These are phyloP conservation scores for Cutaneotrichosporon cyanovorans DNA, from an alignment of 1,284 basidiomycete genomes.

Conservation along the genomic window DNA sequence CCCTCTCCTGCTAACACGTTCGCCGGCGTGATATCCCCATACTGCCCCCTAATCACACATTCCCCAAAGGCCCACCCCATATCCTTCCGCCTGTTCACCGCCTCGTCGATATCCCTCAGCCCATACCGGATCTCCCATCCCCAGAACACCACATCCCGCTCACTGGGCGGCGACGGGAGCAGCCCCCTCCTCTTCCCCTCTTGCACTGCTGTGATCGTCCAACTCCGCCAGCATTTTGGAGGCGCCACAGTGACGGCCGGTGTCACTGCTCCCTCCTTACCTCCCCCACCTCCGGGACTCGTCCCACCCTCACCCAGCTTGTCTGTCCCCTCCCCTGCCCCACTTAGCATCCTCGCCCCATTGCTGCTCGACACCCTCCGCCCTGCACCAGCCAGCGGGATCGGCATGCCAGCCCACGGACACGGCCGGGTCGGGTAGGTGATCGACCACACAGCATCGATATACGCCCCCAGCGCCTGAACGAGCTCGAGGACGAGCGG, in stretches of 20 bases:
- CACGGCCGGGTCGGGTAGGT: conserved; percentile 17
- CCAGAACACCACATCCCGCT: conserved; percentile 30
- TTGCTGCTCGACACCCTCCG: neutral
- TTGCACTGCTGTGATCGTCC: conserved; percentile 35
- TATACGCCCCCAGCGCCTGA: conserved; percentile 35
- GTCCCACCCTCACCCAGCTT: too few relatives aligned
- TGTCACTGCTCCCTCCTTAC: too few relatives aligned
- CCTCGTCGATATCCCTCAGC: conserved; percentile 36
- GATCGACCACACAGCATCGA: conserved; percentile 36
- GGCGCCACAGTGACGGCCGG: neutral
- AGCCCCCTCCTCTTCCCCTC: conserved; percentile 27
- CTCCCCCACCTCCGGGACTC: too few relatives aligned
- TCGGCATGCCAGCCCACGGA: conserved; percentile 15
- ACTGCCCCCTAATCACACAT: conserved; percentile 25
- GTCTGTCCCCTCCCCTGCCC: too few relatives aligned
- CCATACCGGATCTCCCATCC: conserved; percentile 31
- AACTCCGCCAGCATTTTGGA: conserved; percentile 24
- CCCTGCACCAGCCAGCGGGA: neutral
- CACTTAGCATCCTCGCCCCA: too few relatives aligned
- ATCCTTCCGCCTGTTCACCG: conserved; percentile 37
- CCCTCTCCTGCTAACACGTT: conserved; percentile 27
- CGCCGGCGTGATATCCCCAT: conserved; percentile 24
- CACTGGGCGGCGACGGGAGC: conserved; percentile 19
- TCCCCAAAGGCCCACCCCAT: conserved; percentile 32
- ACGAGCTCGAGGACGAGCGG: conserved; percentile 40